Conservation (phyloP, 192 early-diverging fungal species). For the Gorgonomyces haynaldii region DNA sequence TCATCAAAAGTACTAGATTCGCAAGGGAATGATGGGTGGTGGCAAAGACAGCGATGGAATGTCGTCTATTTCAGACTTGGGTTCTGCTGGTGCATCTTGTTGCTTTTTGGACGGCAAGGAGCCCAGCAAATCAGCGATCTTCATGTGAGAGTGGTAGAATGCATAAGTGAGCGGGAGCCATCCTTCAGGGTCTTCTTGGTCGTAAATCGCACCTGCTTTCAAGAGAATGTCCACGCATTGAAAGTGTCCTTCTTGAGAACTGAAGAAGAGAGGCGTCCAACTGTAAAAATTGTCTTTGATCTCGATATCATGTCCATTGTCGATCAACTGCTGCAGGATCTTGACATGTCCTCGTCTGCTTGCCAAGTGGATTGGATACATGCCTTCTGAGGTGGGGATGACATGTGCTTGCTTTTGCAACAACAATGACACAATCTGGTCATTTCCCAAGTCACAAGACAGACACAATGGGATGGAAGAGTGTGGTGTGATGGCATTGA, state of each 20-base stretch:
- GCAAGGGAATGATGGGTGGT: constrained; percentile 95
- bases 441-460: constrained; percentile 85
- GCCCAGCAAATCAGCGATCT: constrained; percentile 28
- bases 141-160: constrained; percentile 39
- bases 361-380: constrained; percentile 82
- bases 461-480: constrained; percentile 67
- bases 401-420: constrained; percentile 66
- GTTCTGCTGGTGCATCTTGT: not conserved
- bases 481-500: constrained; percentile 48
- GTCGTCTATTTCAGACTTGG: constrained; percentile 65
- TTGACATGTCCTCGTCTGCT: constrained; percentile 69
- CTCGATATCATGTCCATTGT: constrained; percentile 63
- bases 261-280: constrained; percentile 97
- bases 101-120: constrained; percentile 1
- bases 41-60: constrained; percentile 90
- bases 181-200: constrained; percentile 69
- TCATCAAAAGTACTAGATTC: constrained; percentile 59
- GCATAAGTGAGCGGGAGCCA: constrained; percentile 80
- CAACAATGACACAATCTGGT: constrained; percentile 71
- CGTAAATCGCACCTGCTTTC: constrained; percentile 60
- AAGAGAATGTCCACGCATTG: constrained; percentile 71
- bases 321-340: constrained; percentile 61
- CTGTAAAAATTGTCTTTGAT: constrained; percentile 77
- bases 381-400: constrained; percentile 61
- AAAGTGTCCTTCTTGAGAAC: constrained; percentile 78